Base-by-base conservation (phyloP, 768 basidiomycete species). In the Nidularia pulvinata region DNA sequence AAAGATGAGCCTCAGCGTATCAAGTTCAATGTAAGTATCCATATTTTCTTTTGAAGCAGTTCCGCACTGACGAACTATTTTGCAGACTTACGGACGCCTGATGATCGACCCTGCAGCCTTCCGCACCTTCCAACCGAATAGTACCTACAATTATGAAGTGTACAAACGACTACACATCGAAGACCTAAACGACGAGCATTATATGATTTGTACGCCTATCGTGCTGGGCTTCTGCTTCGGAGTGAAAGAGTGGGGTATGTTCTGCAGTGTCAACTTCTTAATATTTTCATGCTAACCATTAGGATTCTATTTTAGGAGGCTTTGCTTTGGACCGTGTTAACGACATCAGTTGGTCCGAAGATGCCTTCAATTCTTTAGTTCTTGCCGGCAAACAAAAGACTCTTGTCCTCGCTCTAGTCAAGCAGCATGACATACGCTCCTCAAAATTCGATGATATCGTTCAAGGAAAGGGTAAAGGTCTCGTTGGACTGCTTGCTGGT, bases 291-390 rank as follows among this genome's bases (percentile, higher is more conserved):
- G 7, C 37, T 43, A 36, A 51, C 16, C n/a, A 16, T 34, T 14
- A 34, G 49, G 49, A 30, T 33, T 30, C 16, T 52, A 25, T 22
- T 6, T 33, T 50, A 69, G 69, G 66, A 35, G 68, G 57, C 2
- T 66, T 71, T 39, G 65, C 67, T 2, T 56, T 73, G 10, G 64
- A 64, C 33, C 59, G 64, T 2, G 46, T 73, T 16, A 16, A 47
- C 0, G 57, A 62, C 19, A 59, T 74, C 22, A 47, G 48, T 9
- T 74, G 74, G 71, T 65, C 63, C 22, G 65, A 69, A 30, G 66
- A 66, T 9, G 66, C 73, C 3, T 76, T 71, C 58, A 53, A 63
- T 3, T 59, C 57, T 0, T 62, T 76, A 14, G 72, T 73, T 2
- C 59, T 76, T 13, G 66, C 61, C 5, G 10, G 46, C 3, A 66